These are phyloP conservation scores for Thermothelomyces thermophilus DNA, from an alignment of 2,329 filamentous ascomycete species.

Conservation along the genomic window DNA sequence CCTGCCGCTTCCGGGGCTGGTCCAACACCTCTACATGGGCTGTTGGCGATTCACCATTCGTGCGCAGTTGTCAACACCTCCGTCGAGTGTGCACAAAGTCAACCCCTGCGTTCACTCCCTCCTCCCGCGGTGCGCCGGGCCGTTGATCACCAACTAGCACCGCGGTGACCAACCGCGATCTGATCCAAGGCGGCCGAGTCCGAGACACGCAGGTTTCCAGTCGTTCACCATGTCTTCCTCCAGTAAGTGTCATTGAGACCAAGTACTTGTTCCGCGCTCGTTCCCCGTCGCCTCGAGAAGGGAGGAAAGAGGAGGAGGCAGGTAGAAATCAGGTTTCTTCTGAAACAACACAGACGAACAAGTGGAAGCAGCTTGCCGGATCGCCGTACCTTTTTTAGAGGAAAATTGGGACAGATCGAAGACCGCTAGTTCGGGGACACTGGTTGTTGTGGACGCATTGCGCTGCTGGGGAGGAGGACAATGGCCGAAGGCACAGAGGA, in stretches of 20 bases:
- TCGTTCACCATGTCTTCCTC: slow-evolving; percentile 36
- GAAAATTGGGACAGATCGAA: background rate
- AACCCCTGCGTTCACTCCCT: background rate
- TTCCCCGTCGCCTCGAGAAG: slow-evolving; percentile 2
- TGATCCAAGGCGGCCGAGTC: slow-evolving; percentile 6
- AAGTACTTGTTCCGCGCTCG: background rate
- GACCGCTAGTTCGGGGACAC: background rate
- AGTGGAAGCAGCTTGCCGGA: background rate
- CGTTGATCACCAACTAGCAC: slow-evolving; percentile 12
- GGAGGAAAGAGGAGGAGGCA: background rate
- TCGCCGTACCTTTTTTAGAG: background rate
- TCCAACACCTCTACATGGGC: background rate
- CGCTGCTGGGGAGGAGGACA: background rate
- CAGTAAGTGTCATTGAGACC: slow-evolving; percentile 34
- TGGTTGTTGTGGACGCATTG: background rate
- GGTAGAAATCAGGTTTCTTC: background rate
- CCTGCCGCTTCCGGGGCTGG: too few relatives aligned
- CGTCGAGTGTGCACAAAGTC: background rate
- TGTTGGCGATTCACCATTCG: background rate
- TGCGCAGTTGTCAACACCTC: background rate
- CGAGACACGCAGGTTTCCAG: slow-evolving; percentile 22
- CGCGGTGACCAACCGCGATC: background rate
- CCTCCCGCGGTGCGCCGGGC: slow-evolving; percentile 11
- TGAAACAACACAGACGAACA: background rate
- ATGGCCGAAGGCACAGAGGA: background rate